These are phyloP conservation scores for Mucor circinelloides DNA, from an alignment of 371 early-diverging fungal species.

Conservation along the genomic window DNA sequence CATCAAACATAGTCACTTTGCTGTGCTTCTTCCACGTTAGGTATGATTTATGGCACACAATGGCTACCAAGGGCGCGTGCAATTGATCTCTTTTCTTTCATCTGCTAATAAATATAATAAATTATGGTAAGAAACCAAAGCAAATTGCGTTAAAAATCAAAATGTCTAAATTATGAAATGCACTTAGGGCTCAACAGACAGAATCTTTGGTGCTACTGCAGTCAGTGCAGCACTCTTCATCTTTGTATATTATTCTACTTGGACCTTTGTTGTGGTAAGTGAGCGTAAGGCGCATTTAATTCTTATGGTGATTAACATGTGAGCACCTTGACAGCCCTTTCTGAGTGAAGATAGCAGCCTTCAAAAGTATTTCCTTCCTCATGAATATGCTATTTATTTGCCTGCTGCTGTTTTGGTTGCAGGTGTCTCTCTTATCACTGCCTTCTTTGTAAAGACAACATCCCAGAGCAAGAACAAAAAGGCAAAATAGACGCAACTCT, in stretches of 20 bases:
- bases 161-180: not conserved
- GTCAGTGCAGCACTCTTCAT: conserved; percentile 69
- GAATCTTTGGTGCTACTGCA: conserved; percentile 76
- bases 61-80: not conserved
- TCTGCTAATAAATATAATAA: not conserved
- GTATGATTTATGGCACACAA: not conserved
- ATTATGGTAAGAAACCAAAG: not conserved
- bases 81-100: not conserved
- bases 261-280: conserved; percentile 82
- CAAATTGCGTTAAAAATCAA: not conserved
- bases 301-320: not conserved
- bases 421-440: conserved; percentile 69
- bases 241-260: conserved; percentile 84
- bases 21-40: not conserved
- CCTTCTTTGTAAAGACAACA: conserved; percentile 79
- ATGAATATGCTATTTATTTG: conserved; percentile 81
- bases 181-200: conserved; percentile 60
- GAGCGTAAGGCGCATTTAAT: not conserved
- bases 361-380: conserved; percentile 75
- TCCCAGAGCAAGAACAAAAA: conserved; percentile 72
- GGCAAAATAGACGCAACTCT: conserved; percentile 20
- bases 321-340: conserved; percentile 67
- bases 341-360: conserved; percentile 74
- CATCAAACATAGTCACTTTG: conserved; percentile 1
- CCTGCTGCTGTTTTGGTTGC: conserved; percentile 79